Conservation (phyloP, 768 basidiomycete species). For the Kwoniella sp. region DNA sequence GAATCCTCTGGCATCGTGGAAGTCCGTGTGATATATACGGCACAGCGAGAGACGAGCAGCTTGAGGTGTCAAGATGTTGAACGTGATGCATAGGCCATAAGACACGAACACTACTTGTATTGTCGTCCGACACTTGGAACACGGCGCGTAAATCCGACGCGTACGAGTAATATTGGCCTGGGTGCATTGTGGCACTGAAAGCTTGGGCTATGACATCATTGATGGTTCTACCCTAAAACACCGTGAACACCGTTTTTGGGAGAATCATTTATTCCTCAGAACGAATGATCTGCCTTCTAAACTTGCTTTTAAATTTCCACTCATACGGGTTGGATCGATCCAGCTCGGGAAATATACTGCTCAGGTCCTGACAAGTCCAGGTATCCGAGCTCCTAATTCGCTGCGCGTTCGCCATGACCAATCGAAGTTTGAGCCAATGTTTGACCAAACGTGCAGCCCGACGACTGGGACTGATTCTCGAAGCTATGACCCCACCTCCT, state of each 20-base stretch:
- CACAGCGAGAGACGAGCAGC: too few relatives aligned
- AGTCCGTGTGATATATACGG: too few relatives aligned
- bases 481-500: not conserved
- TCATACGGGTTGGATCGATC: not conserved
- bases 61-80: too few relatives aligned
- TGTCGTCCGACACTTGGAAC: too few relatives aligned
- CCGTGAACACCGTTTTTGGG: not conserved
- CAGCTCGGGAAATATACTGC: constrained; percentile 2
- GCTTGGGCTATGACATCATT: not conserved
- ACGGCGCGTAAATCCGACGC: too few relatives aligned
- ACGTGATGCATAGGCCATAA: too few relatives aligned
- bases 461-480: constrained; percentile 13
- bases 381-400: not conserved
- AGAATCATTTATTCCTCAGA: not conserved
- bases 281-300: not conserved
- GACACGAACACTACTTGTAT: too few relatives aligned
- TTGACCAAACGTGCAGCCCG: constrained; percentile 8
- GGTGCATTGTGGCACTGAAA: not conserved
- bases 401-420: not conserved
- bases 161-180: too few relatives aligned
- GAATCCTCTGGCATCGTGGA: not conserved
- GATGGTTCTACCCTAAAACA: not conserved
- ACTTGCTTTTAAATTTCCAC: not conserved
- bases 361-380: not conserved
- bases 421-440: constrained; percentile 12